Evolutionary conservation across 495 filamentous ascomycete species (phyloP).

Genomic region (Penicillium crystallinum): DNA sequence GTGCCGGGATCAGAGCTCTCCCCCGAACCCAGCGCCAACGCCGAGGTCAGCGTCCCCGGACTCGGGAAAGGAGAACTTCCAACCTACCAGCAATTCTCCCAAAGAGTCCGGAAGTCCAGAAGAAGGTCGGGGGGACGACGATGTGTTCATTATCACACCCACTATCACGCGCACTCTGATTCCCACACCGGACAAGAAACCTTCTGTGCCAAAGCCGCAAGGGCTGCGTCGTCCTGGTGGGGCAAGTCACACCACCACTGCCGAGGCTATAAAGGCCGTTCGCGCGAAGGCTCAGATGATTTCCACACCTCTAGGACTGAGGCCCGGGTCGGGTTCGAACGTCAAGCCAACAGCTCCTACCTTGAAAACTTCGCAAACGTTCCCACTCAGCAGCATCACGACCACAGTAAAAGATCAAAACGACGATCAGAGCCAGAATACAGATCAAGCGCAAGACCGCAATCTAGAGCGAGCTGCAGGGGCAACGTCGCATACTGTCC

Average conservation of each 20-base stretch:
- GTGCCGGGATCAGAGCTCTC: constrained; percentile 27
- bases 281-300: constrained; percentile 28
- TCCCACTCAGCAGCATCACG: not conserved
- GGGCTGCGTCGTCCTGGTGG: constrained; percentile 25
- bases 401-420: constrained; percentile 2
- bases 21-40: constrained; percentile 15
- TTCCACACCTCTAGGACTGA: constrained; percentile 30
- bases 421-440: not conserved
- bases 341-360: constrained; percentile 24
- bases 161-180: constrained; percentile 42
- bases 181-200: constrained; percentile 19
- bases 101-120: constrained; percentile 12
- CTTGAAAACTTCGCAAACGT: constrained; percentile 16
- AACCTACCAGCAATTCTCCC: constrained; percentile 8
- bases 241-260: constrained; percentile 18
- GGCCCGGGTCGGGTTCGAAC: constrained; percentile 24
- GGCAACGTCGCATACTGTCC: constrained; percentile 26
- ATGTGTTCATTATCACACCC: constrained; percentile 49
- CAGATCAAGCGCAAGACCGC: not conserved
- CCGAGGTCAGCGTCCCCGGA: constrained; percentile 13
- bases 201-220: constrained; percentile 12
- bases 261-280: constrained; percentile 29
- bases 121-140: constrained; percentile 24
- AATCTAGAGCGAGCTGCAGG: not conserved
- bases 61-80: constrained; percentile 27